Percentiles rank a stretch among this genome's conserved stretches.
Conservation (phyloP, 805 yeast genomes). For the Blastobotrys chiropterorum region DNA sequence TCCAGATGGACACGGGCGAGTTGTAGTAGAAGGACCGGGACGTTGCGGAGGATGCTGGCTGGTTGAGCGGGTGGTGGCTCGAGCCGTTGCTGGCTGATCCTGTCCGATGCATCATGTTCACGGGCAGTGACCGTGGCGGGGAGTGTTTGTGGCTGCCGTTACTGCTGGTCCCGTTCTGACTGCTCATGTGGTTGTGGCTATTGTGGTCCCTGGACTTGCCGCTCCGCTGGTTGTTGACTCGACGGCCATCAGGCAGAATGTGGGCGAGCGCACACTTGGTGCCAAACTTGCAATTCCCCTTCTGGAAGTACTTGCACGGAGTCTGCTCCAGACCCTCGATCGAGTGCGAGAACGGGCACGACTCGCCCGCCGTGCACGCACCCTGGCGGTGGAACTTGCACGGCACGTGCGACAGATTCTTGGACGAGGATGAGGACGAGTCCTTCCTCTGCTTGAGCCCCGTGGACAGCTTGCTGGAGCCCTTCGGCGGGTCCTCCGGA, state of each 20-base stretch:
- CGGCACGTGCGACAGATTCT: constrained; percentile 81
- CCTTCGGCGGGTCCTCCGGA: background rate
- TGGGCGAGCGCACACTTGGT: constrained; percentile 92
- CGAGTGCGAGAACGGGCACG: constrained; percentile 89
- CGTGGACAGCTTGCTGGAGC: constrained; percentile 10
- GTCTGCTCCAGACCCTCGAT: constrained; percentile 45
- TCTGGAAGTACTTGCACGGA: constrained; percentile 89
- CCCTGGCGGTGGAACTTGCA: constrained; percentile 93
- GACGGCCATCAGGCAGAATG: constrained; percentile 80
- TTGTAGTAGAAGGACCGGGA: background rate
- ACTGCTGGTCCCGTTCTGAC: constrained; percentile 1
- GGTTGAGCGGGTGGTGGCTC: too few relatives aligned
- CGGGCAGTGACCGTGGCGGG: constrained; percentile 1
- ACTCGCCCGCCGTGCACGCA: constrained; percentile 86
- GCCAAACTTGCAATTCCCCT: constrained; percentile 97
- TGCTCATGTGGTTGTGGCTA: too few relatives aligned
- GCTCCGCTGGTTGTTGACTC: constrained; percentile 56
- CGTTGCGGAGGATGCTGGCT: background rate
- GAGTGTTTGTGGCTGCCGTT: background rate
- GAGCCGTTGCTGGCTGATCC: too few relatives aligned
- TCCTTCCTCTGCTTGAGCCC: constrained; percentile 9
- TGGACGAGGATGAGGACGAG: constrained; percentile 6
- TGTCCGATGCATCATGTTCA: constrained; percentile 3
- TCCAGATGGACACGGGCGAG: background rate
- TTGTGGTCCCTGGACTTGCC: too few relatives aligned